Base-by-base conservation (phyloP, 2,329 filamentous ascomycete genomes). In the Fonsecaea multimorphosa region DNA sequence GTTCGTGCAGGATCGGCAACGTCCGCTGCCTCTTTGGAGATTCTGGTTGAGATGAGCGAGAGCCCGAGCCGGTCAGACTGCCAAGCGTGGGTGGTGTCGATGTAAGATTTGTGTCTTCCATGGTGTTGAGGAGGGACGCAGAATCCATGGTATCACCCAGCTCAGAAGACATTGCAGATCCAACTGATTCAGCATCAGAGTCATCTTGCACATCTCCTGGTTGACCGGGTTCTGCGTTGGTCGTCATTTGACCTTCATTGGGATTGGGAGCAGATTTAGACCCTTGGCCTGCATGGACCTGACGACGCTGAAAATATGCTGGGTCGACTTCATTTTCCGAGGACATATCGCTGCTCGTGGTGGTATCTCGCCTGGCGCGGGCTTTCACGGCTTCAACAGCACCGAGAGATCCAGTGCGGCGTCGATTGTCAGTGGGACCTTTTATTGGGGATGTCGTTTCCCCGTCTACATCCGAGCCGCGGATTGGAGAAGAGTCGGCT, bases 401-500 rank as follows among this genome's bases (percentile, higher is more conserved):
- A 14, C 84, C 84, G 19, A 87, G 72, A 9, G 87, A 89, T 11
- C 84, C 84, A 64, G 84, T 82, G 12, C 85, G 79, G 61, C 82
- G 78, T 65, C 82, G 78, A 31, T 76, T 79, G 16, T 78, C 78
- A 38, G 82, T 78, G 3, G 79, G 78, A 7, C 81, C 81, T 49
- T 81, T 78, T 8, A 85, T 84, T 0, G 86, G 86, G 16, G 85
- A 86, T 1, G 84, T 86, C 36, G 85, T 77, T 72, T 82, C 78
- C n/a, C 85, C 77, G 29, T 85, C 81, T 8, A 80, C 78, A 74
- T 77, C 64, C 67, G 78, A 78, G 32, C 79, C 81, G 54, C 92
- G 89, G 40, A 91, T 88, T 2, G 94, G 94, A 55, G 94, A 97
- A 0, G 93, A 97, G 11, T 92, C 94, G 29, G 93, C 91, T 63